These are phyloP conservation scores for Cercospora brassicicola DNA, from an alignment of 2,329 filamentous ascomycete species.

Conservation along the genomic window DNA sequence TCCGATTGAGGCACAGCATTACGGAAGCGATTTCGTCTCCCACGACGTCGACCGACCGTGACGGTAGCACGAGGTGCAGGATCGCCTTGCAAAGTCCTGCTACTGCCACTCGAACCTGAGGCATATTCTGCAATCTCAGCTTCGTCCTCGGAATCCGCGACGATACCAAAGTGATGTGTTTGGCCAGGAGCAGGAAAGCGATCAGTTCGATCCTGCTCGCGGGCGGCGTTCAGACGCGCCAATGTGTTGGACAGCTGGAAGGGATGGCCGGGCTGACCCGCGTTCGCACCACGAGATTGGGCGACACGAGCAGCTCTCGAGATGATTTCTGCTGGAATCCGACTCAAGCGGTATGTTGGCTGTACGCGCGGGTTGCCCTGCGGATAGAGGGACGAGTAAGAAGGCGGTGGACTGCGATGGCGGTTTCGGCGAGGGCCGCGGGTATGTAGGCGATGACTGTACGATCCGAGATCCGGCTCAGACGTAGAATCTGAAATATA, in stretches of 20 bases:
- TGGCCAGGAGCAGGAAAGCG: neutral
- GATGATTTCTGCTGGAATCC: conserved; percentile 6
- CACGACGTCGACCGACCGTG: neutral
- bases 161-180: neutral
- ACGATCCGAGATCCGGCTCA: conserved; percentile 12
- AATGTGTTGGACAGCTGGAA: conserved; percentile 29
- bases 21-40: neutral
- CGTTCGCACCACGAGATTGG: conserved; percentile 2
- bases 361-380: neutral
- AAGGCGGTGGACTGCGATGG: conserved; percentile 13
- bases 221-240: conserved; percentile 17
- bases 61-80: neutral
- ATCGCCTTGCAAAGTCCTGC: conserved; percentile 15
- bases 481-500: conserved; percentile 19
- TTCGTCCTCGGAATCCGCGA: conserved; percentile 3
- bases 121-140: conserved; percentile 6
- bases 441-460: conserved; percentile 20
- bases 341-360: neutral
- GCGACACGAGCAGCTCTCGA: conserved; percentile 8
- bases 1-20: neutral
- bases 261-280: conserved; percentile 21
- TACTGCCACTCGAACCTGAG: conserved; percentile 21
- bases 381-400: conserved; percentile 1
- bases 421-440: conserved; percentile 19
- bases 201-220: neutral